Base-by-base conservation (phyloP, 1,284 basidiomycete genomes). In the Cerioporus squamosus region DNA sequence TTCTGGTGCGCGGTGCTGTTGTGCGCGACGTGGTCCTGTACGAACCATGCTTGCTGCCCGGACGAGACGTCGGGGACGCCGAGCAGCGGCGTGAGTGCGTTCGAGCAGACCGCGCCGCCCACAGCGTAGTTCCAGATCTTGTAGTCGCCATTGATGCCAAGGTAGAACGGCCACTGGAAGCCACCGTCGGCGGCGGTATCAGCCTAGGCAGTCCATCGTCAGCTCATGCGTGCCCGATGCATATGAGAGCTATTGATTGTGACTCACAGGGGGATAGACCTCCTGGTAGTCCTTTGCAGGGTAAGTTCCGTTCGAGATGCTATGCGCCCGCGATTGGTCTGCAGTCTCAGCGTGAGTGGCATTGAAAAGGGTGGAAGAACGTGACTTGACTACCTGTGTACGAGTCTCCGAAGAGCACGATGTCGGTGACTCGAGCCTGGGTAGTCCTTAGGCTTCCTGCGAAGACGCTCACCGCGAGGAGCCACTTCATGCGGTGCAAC, bases 111-210 rank as follows among this genome's bases (percentile, higher is more conserved):
- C 8, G 47, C 53, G 20, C 53, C 53, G 42, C 53, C 53, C 17
- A 55, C 53, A 17, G 53, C 53, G 40, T 55, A 55, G 33, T 55
- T 55, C 53, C 53, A 55, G 53, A 55, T 50, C 22, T 12, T 55
- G 53, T 55, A 49, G 47, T 50, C 44, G 12, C 53, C 53, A 42
- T 55, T 50, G 5, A 50, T 17, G 1, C 53, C 53, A 20, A 55
- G 46, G 53, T 55, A 55, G 53, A 49, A 55, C 2, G 53, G 53
- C 53, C 53, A 55, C 14, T 55, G 53, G 31, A 55, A 55, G 42
- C 53, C 53, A 10, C 53, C 53, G n/a, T 55, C 47, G 12, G 53
- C 53, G 5, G 53, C 53, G 5, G 40, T 55, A 31, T 55, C 53
- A 15, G 47, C 53, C 53, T 55, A 5, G 3, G 14, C 4, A 10